phyloP scores from a whole-genome alignment of 1,284 basidiomycete genomes.

The Sanghuangporus weigelae region DNA sequence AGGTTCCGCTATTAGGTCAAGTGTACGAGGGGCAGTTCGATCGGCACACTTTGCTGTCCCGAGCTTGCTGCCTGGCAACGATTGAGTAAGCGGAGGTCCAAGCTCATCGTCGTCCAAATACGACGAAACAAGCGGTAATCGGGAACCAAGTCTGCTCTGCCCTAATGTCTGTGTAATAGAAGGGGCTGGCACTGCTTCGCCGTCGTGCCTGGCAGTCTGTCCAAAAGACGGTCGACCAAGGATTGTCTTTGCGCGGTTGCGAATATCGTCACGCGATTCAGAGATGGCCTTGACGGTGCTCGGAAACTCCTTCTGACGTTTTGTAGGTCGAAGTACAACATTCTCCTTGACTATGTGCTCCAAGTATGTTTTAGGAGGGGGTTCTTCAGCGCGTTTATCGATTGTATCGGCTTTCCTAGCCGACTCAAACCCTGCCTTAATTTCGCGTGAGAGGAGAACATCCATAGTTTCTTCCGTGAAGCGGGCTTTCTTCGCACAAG shows the following conservation, averaged over 20 bases:
- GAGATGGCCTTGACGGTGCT: slow-evolving; percentile 42
- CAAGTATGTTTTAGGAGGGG: slow-evolving; percentile 41
- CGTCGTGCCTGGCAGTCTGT: background rate
- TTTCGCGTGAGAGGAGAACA: slow-evolving; percentile 45
- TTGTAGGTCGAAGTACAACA: slow-evolving; percentile 39
- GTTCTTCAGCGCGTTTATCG: slow-evolving; percentile 25
- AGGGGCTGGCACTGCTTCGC: background rate
- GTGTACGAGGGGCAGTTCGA: background rate
- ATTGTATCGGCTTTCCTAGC: slow-evolving; percentile 19
- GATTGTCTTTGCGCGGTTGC: slow-evolving; percentile 41
- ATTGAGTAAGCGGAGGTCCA: slow-evolving; percentile 33
- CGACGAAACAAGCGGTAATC: background rate
- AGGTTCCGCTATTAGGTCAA: background rate
- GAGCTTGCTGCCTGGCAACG: slow-evolving; percentile 36
- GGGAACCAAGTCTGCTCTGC: slow-evolving; percentile 22
- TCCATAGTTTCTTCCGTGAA: slow-evolving; percentile 51
- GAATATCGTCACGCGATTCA: slow-evolving; percentile 47
- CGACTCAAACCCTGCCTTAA: slow-evolving; percentile 24
- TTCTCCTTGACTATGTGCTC: slow-evolving; percentile 46
- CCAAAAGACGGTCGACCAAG: background rate
- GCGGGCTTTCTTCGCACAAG: slow-evolving; percentile 57
- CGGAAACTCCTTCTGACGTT: slow-evolving; percentile 32
- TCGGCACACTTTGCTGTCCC: background rate
- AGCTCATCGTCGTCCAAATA: background rate
- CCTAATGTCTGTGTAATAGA: slow-evolving; percentile 31